Evolutionary conservation across 345 rosid species (phyloP).

Genomic region (Euphorbia tirucalli): DNA sequence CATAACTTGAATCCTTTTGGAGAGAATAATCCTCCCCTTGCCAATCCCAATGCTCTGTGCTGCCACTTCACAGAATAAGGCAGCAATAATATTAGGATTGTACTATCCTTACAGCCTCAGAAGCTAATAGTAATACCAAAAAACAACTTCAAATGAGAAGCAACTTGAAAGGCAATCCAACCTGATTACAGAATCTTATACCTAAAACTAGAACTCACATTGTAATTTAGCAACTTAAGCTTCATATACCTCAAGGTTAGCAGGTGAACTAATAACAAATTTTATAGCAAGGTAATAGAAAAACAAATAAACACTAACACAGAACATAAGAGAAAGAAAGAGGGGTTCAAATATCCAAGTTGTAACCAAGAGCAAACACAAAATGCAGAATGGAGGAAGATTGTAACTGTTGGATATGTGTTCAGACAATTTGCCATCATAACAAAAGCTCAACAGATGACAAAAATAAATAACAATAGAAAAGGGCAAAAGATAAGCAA

Average conservation of each 20-base stretch:
- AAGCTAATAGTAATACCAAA: not conserved
- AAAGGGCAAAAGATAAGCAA: not conserved
- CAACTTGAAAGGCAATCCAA: not conserved
- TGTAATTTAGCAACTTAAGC: slow-evolving; percentile 1
- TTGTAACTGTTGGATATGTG: slow-evolving; percentile 8
- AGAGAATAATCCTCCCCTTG: slow-evolving; percentile 27
- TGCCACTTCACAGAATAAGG: slow-evolving; percentile 24
- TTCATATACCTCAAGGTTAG: not conserved
- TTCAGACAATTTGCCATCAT: slow-evolving; percentile 1
- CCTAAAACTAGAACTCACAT: slow-evolving; percentile 5
- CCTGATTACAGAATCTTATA: not conserved
- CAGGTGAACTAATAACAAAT: not conserved
- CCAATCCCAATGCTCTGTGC: slow-evolving; percentile 43
- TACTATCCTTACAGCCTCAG: not conserved
- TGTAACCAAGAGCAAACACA: slow-evolving; percentile 1
- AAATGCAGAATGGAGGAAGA: slow-evolving; percentile 10
- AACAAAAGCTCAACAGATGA: not conserved
- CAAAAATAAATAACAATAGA: not conserved
- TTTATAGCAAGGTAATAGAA: not conserved
- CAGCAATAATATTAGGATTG: slow-evolving; percentile 1
- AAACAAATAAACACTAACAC: not conserved
- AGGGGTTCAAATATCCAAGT: slow-evolving; percentile 2
- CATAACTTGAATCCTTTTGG: slow-evolving; percentile 34
- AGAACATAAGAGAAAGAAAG: not conserved
- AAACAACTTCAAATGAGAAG: slow-evolving; percentile 8